phyloP scores from a whole-genome alignment of 164 flowering plant genomes.

The Vitis rupestris region DNA sequence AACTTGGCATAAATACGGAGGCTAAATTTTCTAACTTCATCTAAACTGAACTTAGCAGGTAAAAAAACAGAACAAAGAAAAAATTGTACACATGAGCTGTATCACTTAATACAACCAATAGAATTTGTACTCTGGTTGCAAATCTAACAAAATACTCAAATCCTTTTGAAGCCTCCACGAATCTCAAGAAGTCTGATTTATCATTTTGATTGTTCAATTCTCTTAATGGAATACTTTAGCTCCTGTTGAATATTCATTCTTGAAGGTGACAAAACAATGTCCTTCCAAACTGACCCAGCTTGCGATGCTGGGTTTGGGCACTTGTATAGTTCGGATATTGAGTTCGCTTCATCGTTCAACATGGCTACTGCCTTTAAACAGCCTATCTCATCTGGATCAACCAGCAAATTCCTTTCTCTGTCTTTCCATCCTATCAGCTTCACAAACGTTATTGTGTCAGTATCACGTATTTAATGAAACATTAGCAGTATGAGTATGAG shows the following conservation, averaged over 20 bases:
- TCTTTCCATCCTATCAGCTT: constrained; percentile 85
- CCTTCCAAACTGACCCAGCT: constrained; percentile 71
- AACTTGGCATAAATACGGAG: too few species aligned
- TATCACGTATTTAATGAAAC: neutral
- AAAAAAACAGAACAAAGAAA: too few species aligned
- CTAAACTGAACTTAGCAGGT: too few species aligned
- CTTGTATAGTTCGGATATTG: constrained; percentile 59
- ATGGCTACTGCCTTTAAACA: constrained; percentile 44
- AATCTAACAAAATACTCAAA: neutral
- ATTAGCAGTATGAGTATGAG: neutral
- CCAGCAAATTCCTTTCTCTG: constrained; percentile 61
- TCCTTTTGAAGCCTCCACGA: neutral
- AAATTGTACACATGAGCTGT: too few species aligned
- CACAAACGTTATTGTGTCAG: constrained; percentile 17
- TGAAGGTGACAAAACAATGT: constrained; percentile 72
- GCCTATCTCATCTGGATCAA: constrained; percentile 71
- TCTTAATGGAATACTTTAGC: constrained; percentile 61
- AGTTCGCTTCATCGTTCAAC: constrained; percentile 58
- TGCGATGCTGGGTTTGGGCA: constrained; percentile 49
- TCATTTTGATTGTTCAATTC: constrained; percentile 37
- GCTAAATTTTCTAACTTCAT: too few species aligned
- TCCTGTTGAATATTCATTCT: constrained; percentile 68
- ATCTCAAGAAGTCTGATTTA: neutral
- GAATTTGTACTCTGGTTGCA: too few species aligned
- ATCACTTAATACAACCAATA: too few species aligned